Base-by-base conservation (phyloP, 2,329 filamentous ascomycete species). In the Hypoxylon sp. region DNA sequence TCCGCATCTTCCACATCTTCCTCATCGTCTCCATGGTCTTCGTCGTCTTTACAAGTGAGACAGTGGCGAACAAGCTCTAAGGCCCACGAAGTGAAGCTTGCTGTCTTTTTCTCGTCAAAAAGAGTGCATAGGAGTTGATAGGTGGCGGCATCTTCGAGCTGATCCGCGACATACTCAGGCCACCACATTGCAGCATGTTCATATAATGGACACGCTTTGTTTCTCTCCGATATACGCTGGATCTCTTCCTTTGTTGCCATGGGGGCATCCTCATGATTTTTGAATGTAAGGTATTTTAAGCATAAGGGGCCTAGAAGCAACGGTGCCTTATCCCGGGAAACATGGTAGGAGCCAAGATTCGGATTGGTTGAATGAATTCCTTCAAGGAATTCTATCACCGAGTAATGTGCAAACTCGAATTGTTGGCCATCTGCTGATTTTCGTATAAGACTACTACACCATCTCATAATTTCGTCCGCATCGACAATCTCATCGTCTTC, bases 361-460 rank as follows among this genome's bases (percentile, higher is more conserved):
- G 58, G 25, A 14, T 63, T 38, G n/a, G 38, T 45, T 2, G 56
- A 28, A 41, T 55, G 45, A 30, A 68, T 60, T 1, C 7, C 30
- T 19, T 52, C 43, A 13, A 70, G 59, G n/a, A 67, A 70, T 34
- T 70, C 64, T 4, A 28, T 45, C 32, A 70, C 67, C 5, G 67
- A 65, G 38, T 51, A 68, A 34, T 70, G 67, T 9, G 67, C 49
- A 32, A 70, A 65, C n/a, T 68, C 67, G 30, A 67, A 55, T 3
- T 1, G 1, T 17, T 5, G 28, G 1, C 57, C 45, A 14, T 70
- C 56, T 2, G 19, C 17, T 2, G 56, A 57, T 21, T 60, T 70
- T 30, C 65, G 45, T 36, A 70, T 60, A 10, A 70, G 53, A 23
- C 67, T 70, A 57, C 64, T 68, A 38, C 64, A 70, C n/a, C 28